A percentile compares a stretch with the other conserved stretches of the same genome.
Conservation (phyloP, 768 basidiomycete species). For the Pleurotus tuber-regium region DNA sequence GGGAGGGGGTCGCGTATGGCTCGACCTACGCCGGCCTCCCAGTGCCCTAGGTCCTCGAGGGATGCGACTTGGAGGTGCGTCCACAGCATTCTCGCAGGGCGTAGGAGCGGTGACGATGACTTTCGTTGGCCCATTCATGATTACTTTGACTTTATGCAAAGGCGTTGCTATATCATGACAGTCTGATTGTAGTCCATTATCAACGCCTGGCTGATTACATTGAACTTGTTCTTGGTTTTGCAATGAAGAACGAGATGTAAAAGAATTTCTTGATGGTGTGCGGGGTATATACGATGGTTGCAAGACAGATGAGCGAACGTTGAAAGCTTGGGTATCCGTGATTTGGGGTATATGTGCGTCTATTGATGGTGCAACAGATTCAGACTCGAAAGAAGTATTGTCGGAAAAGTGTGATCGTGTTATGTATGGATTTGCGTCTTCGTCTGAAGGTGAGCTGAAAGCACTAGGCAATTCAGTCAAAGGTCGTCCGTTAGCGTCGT, state of each 20-base stretch:
- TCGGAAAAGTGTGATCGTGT: conserved; percentile 17
- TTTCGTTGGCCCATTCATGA: conserved; percentile 47
- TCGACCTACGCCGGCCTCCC: not conserved
- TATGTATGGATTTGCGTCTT: conserved; percentile 17
- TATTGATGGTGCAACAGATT: conserved; percentile 7
- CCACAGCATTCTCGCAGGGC: conserved; percentile 30
- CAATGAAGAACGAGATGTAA: conserved; percentile 8
- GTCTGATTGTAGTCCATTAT: not conserved
- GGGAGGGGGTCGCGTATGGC: conserved; percentile 2
- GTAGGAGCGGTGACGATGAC: conserved; percentile 57
- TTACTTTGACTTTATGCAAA: conserved; percentile 34
- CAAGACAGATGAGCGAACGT: conserved; percentile 1
- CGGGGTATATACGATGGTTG: conserved; percentile 6
- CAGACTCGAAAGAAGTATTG: conserved; percentile 11
- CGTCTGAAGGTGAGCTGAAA: conserved; percentile 39
- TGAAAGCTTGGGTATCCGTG: conserved; percentile 8
- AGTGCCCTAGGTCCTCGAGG: conserved; percentile 8
- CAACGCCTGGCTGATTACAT: not conserved
- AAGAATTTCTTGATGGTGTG: conserved; percentile 5
- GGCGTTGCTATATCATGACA: conserved; percentile 15
- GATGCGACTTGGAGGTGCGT: not conserved
- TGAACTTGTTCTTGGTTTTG: not conserved
- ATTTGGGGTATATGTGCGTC: conserved; percentile 9
- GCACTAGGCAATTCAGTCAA: conserved; percentile 38
- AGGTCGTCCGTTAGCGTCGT: conserved; percentile 32